These are phyloP conservation scores for Plasmodium coatneyi DNA, from an alignment of 169 alveolate genomes.

Conservation along the genomic window DNA sequence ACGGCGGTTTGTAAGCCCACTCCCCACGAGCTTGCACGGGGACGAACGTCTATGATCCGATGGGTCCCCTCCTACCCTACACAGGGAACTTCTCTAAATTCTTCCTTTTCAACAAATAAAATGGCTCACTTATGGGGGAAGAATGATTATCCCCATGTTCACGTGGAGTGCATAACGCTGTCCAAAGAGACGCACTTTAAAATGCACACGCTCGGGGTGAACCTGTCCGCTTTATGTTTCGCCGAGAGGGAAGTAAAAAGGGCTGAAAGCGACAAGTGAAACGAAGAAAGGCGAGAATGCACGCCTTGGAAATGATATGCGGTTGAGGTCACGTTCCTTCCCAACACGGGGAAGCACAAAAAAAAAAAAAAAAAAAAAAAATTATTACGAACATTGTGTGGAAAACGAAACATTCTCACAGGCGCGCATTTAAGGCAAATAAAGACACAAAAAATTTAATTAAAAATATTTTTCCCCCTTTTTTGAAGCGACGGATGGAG, in stretches of 20 bases:
- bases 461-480: neutral
- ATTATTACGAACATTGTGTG: neutral
- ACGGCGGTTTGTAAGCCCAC: neutral
- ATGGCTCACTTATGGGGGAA: neutral
- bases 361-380: neutral
- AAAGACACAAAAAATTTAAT: neutral
- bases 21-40: neutral
- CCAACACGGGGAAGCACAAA: neutral
- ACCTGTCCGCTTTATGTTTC: neutral
- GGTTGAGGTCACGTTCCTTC: neutral
- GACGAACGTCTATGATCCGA: neutral
- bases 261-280: neutral
- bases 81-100: neutral
- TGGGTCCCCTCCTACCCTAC: neutral
- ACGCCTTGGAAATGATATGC: neutral
- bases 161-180: neutral
- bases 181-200: neutral
- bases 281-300: neutral
- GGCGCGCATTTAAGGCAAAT: neutral
- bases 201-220: neutral
- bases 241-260: neutral
- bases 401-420: neutral
- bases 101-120: neutral
- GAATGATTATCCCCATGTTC: neutral
- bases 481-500: neutral